Evolutionary conservation across 805 yeast genomes (phyloP).

Genomic region (Candida parachauliodes): DNA sequence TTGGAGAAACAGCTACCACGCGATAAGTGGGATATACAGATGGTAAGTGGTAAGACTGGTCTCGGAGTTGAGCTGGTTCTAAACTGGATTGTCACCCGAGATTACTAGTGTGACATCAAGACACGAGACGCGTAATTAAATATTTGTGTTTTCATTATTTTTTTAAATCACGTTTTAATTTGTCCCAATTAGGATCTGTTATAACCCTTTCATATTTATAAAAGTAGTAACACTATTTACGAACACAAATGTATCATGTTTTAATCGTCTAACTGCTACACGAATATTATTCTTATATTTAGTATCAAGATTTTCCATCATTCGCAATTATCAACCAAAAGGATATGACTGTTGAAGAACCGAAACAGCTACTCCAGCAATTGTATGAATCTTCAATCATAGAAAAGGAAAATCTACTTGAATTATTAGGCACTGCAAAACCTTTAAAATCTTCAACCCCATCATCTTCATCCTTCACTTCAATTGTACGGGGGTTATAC

Average conservation of each 20-base stretch:
- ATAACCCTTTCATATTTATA: constrained; percentile 1
- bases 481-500: constrained; percentile 37
- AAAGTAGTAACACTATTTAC: no score
- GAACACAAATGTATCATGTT: not conserved
- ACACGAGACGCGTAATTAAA: no score
- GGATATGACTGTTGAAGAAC: not conserved
- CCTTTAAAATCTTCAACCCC: constrained; percentile 23
- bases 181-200: not conserved
- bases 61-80: constrained; percentile 22
- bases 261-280: not conserved
- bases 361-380: constrained; percentile 5
- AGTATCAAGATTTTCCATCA: not conserved
- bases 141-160: no score
- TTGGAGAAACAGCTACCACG: constrained; percentile 16
- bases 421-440: constrained; percentile 30
- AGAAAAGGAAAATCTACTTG: constrained; percentile 30
- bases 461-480: constrained; percentile 20
- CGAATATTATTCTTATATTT: not conserved
- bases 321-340: not conserved
- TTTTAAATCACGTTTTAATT: no score
- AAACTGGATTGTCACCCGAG: constrained; percentile 24
- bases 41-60: constrained; percentile 37
- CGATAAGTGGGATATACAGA: constrained; percentile 23
- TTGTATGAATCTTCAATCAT: constrained; percentile 6
- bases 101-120: no score